These are phyloP conservation scores for Dipteronia sinensis DNA, from an alignment of 345 rosid genomes.

Conservation along the genomic window DNA sequence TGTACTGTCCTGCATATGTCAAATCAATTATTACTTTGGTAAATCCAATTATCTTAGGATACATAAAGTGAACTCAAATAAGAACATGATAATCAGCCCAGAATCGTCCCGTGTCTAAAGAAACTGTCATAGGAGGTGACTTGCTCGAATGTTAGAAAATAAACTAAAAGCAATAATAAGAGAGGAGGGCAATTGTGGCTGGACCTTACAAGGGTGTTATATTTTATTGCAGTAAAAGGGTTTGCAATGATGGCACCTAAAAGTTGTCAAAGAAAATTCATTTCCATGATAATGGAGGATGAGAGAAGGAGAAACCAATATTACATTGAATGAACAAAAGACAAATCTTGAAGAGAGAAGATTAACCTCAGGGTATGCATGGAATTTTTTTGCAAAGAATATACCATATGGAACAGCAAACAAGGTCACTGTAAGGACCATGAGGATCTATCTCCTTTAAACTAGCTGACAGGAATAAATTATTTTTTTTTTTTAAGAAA, in stretches of 20 bases:
- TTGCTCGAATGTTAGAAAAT: neutral
- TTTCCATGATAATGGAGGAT: neutral
- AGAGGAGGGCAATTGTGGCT: neutral
- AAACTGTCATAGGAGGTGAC: neutral
- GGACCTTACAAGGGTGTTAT: neutral
- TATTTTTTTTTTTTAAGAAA: too few species aligned
- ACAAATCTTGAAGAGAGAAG: neutral
- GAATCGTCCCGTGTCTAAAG: neutral
- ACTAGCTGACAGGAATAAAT: neutral
- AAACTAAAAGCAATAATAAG: neutral
- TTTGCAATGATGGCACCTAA: neutral
- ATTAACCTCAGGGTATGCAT: neutral
- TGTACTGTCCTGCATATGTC: conserved; percentile 76
- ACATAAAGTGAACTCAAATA: neutral
- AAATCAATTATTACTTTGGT: conserved; percentile 12
- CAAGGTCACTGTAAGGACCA: neutral
- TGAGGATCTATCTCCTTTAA: neutral
- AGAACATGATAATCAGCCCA: neutral
- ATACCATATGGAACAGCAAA: neutral
- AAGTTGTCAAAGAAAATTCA: neutral
- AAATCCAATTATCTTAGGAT: conserved; percentile 8
- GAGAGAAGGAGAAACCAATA: neutral
- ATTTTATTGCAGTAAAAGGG: neutral
- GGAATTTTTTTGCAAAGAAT: neutral
- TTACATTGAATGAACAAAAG: neutral